Evolutionary conservation across 805 yeast genomes (phyloP), one percentile per base, ranked within the genome.

Genomic region (Metschnikowia reukaufii): DNA sequence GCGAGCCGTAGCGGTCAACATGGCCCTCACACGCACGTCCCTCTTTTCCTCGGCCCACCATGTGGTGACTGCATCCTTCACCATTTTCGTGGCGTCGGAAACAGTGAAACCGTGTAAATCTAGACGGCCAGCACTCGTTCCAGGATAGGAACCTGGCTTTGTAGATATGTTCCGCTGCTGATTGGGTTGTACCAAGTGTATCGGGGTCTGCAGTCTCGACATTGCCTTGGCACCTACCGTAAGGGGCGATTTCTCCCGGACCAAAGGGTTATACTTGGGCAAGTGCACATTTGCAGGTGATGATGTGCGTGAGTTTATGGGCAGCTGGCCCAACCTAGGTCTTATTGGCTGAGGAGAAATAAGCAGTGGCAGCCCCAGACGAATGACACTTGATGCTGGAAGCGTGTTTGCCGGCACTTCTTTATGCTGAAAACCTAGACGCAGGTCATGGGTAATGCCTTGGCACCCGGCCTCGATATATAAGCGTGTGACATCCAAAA

Each of bases 31-130:
- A 44, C 2, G 64, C 53, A 43, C 91, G 59, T 18, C 63, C 60
- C 1, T 55, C 52, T 16, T 73, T 33, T 86, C 92, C 19, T 68
- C 69, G 1, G 58, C 50, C 92, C 92, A 86, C 94, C 94, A 86
- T 4, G 59, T 63, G 0, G 57, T 36, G 2, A 83, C 58, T 0
- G 74, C 76, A 9, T 33, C 40, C 4, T 58, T 46, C 1, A 75
- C 64, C 1, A 75, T 59, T 1, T 47, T 44, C 6, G 73, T 52
- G 0, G 90, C 88, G 27, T 71, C 73, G 0, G 66, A 54, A 8
- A 80, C 80, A 7, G 64, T 61, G 45, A 74, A 72, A 0, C 76
- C 73, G 61, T 86, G 94, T 6, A 85, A 70, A 64, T 86, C 92
- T 2, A 84, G 42, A 2, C 32, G 19, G 32, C 29, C 25, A 2